These are phyloP conservation scores for Thoreauomyces humboldtii DNA, from an alignment of 192 early-diverging fungal species.

Conservation along the genomic window DNA sequence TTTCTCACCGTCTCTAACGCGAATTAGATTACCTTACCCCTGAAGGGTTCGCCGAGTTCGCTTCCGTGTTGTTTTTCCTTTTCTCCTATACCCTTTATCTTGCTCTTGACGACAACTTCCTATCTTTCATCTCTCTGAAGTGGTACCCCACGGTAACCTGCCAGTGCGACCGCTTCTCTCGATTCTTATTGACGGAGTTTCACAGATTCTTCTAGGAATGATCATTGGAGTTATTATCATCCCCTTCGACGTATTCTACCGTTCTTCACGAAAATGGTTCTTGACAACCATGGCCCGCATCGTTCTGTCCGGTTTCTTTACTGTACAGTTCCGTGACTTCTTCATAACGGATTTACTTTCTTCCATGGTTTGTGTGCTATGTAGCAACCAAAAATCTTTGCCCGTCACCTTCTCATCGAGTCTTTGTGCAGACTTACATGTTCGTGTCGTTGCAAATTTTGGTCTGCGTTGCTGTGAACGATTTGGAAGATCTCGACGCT, in stretches of 20 bases:
- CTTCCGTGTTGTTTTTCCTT: slow-evolving; percentile 17
- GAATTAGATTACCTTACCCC: slow-evolving; percentile 24
- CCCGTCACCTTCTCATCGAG: no score
- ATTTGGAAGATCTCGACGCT: slow-evolving; percentile 8
- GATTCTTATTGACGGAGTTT: background rate
- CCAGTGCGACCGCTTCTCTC: background rate
- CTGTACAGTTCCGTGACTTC: slow-evolving; percentile 45
- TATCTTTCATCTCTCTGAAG: slow-evolving; percentile 22
- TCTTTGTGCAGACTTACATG: slow-evolving; percentile 30
- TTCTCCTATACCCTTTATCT: slow-evolving; percentile 28
- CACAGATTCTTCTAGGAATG: slow-evolving; percentile 15
- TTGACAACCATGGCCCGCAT: slow-evolving; percentile 14
- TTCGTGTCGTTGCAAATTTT: slow-evolving; percentile 33
- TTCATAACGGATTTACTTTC: slow-evolving; percentile 39
- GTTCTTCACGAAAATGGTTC: slow-evolving; percentile 32
- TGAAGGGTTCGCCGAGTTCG: slow-evolving; percentile 26
- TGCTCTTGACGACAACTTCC: slow-evolving; percentile 19
- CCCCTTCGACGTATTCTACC: slow-evolving; percentile 24
- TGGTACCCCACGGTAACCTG: slow-evolving; percentile 28
- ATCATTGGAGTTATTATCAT: slow-evolving; percentile 14
- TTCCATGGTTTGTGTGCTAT: slow-evolving; percentile 27
- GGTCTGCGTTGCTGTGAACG: slow-evolving; percentile 25
- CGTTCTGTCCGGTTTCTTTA: slow-evolving; percentile 23
- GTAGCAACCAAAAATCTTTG: no score
- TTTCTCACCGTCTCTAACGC: no score